Base-by-base conservation (phyloP, 2,329 filamentous ascomycete species). In the Aspergillus japonicus region DNA sequence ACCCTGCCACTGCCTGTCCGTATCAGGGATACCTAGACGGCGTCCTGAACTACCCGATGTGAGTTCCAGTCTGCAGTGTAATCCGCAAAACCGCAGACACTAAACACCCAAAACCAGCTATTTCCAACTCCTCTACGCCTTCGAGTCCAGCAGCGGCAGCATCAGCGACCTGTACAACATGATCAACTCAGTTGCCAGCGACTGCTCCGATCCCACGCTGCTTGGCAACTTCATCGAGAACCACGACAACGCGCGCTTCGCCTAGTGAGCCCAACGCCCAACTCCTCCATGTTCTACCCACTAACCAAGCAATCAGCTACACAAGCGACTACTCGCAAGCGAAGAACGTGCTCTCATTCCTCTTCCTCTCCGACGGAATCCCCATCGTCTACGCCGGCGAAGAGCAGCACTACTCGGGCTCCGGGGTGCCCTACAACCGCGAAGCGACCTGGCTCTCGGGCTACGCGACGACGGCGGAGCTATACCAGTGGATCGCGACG, bases 381-480 rank as follows among this genome's bases (percentile, higher is more conserved):
- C 86, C 86, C 1, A 85, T 88, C 54, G 65, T 89, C 54, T 89
- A 89, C 71, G 82, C 87, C 58, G 87, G 87, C n/a, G 84, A 87
- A 58, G 87, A 89, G 71, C 87, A 89, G 68, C 84, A 83, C 58
- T 88, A 82, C 67, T 71, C 75, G 2, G 82, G 82, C 29, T 82
- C 79, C 16, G 77, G 71, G 44, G 73, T 73, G 54, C 84, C 84
- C 6, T 76, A 78, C 0, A 79, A 78, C 50, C 82, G 85, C n/a
- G 84, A 87, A 68, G 82, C 85, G 6, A 75, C 84, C 42, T 87
- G 85, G 85, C 72, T 80, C 10, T 82, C 81, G 12, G 74, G 72
- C 10, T 87, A 82, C 71, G 67, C 77, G 62, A 82, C 76, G 1
- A 63, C 73, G 3, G 64, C 77, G 3, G 77, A 81, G 29, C 73